Evolutionary conservation across 2,329 filamentous ascomycete genomes (phyloP).

Genomic region (Colletotrichum karsti): DNA sequence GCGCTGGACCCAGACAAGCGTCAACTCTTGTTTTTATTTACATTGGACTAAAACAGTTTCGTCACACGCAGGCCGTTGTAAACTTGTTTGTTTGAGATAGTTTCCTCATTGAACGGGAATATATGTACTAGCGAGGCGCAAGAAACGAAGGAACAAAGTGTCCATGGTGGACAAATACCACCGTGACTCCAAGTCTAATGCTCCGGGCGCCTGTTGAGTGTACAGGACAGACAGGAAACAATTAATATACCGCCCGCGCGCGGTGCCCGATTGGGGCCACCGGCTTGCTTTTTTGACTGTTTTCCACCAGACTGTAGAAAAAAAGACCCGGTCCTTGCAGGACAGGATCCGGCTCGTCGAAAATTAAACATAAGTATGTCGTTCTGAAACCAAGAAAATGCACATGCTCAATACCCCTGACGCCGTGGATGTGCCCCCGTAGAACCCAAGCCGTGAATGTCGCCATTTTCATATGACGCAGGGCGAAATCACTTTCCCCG

Average conservation of each 20-base stretch:
- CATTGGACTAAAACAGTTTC: too few relatives aligned
- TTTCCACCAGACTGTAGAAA: slow-evolving; percentile 2
- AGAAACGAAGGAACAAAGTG: slow-evolving; percentile 16
- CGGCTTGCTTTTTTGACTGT: slow-evolving; percentile 2
- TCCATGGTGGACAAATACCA: neutral
- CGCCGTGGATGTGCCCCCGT: slow-evolving; percentile 17
- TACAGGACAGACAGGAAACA: slow-evolving; percentile 5
- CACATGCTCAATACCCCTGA: slow-evolving; percentile 16
- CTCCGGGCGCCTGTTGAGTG: slow-evolving; percentile 3
- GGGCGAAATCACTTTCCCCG: neutral
- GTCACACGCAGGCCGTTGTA: too few relatives aligned
- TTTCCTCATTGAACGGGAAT: slow-evolving; percentile 16
- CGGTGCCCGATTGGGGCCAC: neutral
- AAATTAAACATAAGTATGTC: slow-evolving; percentile 17
- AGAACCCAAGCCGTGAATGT: slow-evolving; percentile 10
- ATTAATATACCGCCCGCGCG: neutral
- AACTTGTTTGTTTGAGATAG: neutral
- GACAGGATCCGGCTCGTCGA: neutral
- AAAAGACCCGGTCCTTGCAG: neutral
- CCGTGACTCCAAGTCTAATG: slow-evolving; percentile 29
- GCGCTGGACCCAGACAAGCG: too few relatives aligned
- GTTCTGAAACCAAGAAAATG: slow-evolving; percentile 15
- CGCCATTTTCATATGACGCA: slow-evolving; percentile 18
- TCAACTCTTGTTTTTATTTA: too few relatives aligned
- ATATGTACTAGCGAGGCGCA: slow-evolving; percentile 28